Percentiles rank a stretch among this genome's conserved stretches.
Evolutionary conservation across 2,329 filamentous ascomycete genomes (phyloP).

Genomic region (Pseudogymnoascus sp.): DNA sequence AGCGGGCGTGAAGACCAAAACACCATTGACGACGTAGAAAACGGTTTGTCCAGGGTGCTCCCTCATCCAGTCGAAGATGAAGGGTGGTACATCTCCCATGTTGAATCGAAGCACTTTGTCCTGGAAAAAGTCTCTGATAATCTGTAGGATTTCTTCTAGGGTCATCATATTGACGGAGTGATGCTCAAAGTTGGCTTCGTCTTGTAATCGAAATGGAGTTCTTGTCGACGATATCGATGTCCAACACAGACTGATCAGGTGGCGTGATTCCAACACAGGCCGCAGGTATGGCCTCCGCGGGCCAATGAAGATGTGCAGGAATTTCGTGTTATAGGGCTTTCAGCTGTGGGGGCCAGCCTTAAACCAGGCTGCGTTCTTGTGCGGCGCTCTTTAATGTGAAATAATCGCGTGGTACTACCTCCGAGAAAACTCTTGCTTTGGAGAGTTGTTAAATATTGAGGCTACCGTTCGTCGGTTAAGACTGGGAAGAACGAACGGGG

Average conservation of each 20-base stretch:
- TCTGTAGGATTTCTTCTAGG: no score
- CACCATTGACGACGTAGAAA: constrained; percentile 10
- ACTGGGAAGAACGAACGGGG: background rate
- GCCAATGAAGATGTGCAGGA: background rate
- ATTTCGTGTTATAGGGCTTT: background rate
- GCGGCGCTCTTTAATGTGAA: background rate
- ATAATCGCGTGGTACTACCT: background rate
- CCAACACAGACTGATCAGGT: background rate
- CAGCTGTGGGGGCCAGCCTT: background rate
- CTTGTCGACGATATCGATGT: background rate
- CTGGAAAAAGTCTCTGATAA: no score
- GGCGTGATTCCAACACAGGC: background rate
- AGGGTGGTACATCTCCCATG: background rate
- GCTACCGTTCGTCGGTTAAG: background rate
- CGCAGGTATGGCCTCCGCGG: background rate
- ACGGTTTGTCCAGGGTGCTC: constrained; percentile 13
- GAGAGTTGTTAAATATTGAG: background rate
- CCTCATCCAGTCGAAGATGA: background rate
- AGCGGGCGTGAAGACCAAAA: constrained; percentile 13
- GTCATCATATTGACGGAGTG: background rate
- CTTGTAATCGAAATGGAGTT: background rate
- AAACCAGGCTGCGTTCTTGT: background rate
- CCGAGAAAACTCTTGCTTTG: background rate
- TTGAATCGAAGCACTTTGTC: no score
- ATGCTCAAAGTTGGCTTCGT: background rate